These are phyloP conservation scores for Sarcodon aspratus DNA, from an alignment of 768 basidiomycete genomes.

Conservation along the genomic window DNA sequence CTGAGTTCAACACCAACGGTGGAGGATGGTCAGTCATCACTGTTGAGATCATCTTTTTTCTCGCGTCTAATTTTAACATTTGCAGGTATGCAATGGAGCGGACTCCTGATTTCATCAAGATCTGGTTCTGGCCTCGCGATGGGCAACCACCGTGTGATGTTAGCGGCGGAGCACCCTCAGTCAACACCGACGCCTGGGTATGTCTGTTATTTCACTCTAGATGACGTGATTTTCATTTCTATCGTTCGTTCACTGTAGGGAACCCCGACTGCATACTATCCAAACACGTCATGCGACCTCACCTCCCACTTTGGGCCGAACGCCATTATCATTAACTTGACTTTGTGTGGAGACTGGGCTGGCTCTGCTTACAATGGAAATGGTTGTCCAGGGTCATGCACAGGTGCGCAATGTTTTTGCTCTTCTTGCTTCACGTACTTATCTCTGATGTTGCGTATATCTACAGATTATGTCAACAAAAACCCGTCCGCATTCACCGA, in stretches of 20 bases:
- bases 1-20: slow-evolving; percentile 43
- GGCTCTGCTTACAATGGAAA: not conserved
- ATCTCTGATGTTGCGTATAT: no score
- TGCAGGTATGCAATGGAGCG: slow-evolving; percentile 43
- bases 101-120: slow-evolving; percentile 42
- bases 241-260: not conserved
- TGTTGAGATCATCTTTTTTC: no score
- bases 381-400: slow-evolving; percentile 2
- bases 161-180: slow-evolving; percentile 21
- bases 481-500: slow-evolving; percentile 56
- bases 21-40: slow-evolving; percentile 35
- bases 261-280: not conserved
- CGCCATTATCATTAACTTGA: slow-evolving; percentile 14
- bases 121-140: slow-evolving; percentile 62
- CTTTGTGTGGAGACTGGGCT: not conserved
- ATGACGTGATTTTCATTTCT: no score
- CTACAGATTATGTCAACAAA: slow-evolving; percentile 43
- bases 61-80: no score
- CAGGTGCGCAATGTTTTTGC: not conserved
- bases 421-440: no score
- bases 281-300: not conserved
- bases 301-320: not conserved
- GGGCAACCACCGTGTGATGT: slow-evolving; percentile 35
- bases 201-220: slow-evolving; percentile 1
- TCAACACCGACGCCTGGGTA: slow-evolving; percentile 47